Percentiles rank a stretch among this genome's conserved stretches.
Conservation (phyloP, 164 flowering plant species). For the Pachysandra terminalis region DNA sequence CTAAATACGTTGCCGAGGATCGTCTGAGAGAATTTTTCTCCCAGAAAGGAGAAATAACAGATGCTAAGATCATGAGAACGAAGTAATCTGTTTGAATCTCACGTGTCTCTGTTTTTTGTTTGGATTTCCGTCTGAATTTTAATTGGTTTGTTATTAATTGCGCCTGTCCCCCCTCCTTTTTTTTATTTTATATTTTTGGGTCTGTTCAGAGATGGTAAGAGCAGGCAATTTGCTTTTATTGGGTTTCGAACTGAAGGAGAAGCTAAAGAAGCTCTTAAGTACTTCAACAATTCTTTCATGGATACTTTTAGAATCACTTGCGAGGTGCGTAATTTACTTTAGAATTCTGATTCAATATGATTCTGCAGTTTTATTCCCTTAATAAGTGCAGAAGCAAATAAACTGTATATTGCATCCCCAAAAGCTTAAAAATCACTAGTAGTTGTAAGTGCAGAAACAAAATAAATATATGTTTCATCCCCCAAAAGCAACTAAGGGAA, state of each 20-base stretch:
- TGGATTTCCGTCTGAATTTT: not conserved
- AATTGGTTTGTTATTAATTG: not conserved
- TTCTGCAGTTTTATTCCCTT: no score
- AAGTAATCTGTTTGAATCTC: constrained; percentile 27
- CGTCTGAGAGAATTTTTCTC: constrained; percentile 78
- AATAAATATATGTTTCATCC: no score
- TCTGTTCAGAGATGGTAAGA: constrained; percentile 72
- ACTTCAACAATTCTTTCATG: constrained; percentile 68
- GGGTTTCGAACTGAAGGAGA: constrained; percentile 76
- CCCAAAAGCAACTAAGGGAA: no score
- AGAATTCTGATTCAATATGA: no score
- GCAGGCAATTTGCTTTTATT: constrained; percentile 85
- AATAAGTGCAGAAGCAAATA: no score
- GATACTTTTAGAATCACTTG: constrained; percentile 68
- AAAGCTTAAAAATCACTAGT: no score
- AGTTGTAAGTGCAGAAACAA: no score
- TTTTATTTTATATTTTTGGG: not conserved
- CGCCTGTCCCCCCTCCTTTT: not conserved
- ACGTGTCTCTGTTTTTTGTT: not conserved
- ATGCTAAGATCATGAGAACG: constrained; percentile 78
- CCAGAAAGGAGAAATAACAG: constrained; percentile 90
- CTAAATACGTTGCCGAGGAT: constrained; percentile 61
- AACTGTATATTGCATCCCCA: no score
- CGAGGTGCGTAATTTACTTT: constrained; percentile 50
- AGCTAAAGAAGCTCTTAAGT: constrained; percentile 72